Evolutionary conservation across 495 filamentous ascomycete species (phyloP).

Genomic region (Lasiosphaeria hispida): DNA sequence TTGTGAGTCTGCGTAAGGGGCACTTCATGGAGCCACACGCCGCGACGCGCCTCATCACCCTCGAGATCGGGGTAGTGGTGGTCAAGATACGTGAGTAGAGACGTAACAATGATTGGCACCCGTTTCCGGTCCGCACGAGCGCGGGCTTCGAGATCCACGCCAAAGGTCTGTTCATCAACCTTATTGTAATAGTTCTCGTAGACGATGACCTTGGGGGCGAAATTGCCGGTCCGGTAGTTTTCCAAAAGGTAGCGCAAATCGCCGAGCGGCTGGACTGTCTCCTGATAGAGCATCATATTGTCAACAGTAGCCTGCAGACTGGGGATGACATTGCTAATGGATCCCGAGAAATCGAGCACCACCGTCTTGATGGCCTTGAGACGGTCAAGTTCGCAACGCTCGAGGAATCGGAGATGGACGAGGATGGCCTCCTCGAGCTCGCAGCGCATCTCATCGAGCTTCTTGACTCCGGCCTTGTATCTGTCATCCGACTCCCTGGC

Average conservation of each 20-base stretch:
- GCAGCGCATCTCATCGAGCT: conserved; percentile 86
- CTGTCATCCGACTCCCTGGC: conserved; percentile 87
- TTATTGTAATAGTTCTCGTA: conserved; percentile 99
- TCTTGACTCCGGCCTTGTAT: conserved; percentile 82
- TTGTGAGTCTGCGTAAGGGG: conserved; percentile 82
- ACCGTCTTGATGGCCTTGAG: conserved; percentile 98
- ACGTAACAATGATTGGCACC: conserved; percentile 89
- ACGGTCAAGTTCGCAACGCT: conserved; percentile 94
- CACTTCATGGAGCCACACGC: conserved; percentile 92
- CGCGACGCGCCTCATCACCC: conserved; percentile 88
- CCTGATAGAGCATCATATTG: conserved; percentile 98
- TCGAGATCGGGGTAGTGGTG: conserved; percentile 97
- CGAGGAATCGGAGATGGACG: conserved; percentile 89
- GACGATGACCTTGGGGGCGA: conserved; percentile 82
- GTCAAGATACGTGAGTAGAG: conserved; percentile 89
- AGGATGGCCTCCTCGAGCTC: conserved; percentile 93
- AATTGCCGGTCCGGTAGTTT: conserved; percentile 93
- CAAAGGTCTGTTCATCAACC: conserved; percentile 96
- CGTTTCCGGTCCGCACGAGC: conserved; percentile 92
- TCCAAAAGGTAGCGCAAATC: conserved; percentile 96
- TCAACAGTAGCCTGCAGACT: conserved; percentile 92
- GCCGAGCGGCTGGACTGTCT: conserved; percentile 89
- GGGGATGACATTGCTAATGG: conserved; percentile 97
- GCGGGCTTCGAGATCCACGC: conserved; percentile 91
- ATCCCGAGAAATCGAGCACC: conserved; percentile 94